These are phyloP conservation scores for Arthroderma sp. DNA, from an alignment of 2,329 filamentous ascomycete species.

Conservation along the genomic window DNA sequence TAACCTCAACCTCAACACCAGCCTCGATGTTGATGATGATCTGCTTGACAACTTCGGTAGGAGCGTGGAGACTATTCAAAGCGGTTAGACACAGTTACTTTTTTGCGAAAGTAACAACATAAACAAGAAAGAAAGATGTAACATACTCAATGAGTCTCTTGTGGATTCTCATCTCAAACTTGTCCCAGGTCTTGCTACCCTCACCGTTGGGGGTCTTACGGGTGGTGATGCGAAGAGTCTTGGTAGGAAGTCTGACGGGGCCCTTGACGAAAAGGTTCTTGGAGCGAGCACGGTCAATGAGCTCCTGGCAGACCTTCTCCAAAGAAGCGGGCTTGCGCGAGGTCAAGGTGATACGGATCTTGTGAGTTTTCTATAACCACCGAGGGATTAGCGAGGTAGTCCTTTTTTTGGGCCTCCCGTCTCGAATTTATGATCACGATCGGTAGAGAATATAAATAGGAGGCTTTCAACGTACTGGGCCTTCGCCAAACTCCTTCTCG, in stretches of 20 bases:
- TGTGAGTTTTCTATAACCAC: constrained; percentile 64
- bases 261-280: constrained; percentile 99
- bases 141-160: constrained; percentile 90
- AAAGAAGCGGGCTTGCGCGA: constrained; percentile 87
- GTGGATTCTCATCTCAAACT: constrained; percentile 98
- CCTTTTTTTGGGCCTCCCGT: too few relatives aligned
- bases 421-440: too few relatives aligned
- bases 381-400: too few relatives aligned
- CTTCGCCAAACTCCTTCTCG: constrained; percentile 87
- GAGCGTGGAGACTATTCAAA: constrained; percentile 63
- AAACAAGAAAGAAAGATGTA: neutral
- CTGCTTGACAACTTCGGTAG: constrained; percentile 61
- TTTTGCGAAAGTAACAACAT: neutral
- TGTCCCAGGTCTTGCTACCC: constrained; percentile 99
- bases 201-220: constrained; percentile 99
- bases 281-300: constrained; percentile 95
- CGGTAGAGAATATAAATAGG: neutral
- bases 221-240: constrained; percentile 92
- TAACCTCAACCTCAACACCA: constrained; percentile 41
- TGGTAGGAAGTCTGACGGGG: constrained; percentile 92
- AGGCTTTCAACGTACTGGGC: constrained; percentile 48
- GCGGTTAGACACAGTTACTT: constrained; percentile 9
- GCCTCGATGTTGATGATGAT: constrained; percentile 43
- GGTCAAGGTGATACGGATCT: constrained; percentile 96
- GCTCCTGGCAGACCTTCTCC: constrained; percentile 96